A percentile compares a stretch with the other conserved stretches of the same genome.
Evolutionary conservation across 306 rosid genomes (phyloP).

Genomic region (Hylodesmum podocarpum): DNA sequence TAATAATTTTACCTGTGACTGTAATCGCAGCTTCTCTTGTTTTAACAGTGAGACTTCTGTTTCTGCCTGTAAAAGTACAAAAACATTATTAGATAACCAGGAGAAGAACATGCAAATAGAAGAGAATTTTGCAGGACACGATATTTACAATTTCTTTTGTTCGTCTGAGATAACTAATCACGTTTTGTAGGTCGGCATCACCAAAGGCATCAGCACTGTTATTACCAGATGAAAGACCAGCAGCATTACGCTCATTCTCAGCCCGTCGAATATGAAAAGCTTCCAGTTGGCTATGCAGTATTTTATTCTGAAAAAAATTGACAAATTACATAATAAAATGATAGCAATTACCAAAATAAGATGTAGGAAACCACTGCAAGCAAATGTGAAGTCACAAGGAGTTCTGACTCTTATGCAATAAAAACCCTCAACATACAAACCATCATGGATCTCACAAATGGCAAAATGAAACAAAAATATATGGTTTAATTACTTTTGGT

Average conservation of each 20-base stretch:
- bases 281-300: slow-evolving; percentile 82
- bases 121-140: not conserved
- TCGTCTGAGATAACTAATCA: slow-evolving; percentile 79
- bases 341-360: not conserved
- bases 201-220: slow-evolving; percentile 38
- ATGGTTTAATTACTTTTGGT: too few species aligned
- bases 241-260: slow-evolving; percentile 75
- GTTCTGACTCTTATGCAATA: not conserved
- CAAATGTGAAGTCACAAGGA: not conserved
- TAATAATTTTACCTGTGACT: slow-evolving; percentile 65
- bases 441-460: not conserved
- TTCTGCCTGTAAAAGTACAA: slow-evolving; percentile 68
- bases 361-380: not conserved
- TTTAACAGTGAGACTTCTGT: slow-evolving; percentile 82
- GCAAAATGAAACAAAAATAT: not conserved
- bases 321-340: not conserved
- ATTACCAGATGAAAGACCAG: slow-evolving; percentile 63
- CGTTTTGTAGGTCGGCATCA: slow-evolving; percentile 74
- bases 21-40: slow-evolving; percentile 84
- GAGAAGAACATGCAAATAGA: not conserved
- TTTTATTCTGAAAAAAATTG: slow-evolving; percentile 67
- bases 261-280: slow-evolving; percentile 89
- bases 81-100: slow-evolving; percentile 11
- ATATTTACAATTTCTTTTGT: slow-evolving; percentile 83
- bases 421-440: not conserved